Percentiles rank a stretch among this genome's conserved stretches.
phyloP scores from a whole-genome alignment of 805 yeast genomes.

The Komagataella mondaviorum region DNA sequence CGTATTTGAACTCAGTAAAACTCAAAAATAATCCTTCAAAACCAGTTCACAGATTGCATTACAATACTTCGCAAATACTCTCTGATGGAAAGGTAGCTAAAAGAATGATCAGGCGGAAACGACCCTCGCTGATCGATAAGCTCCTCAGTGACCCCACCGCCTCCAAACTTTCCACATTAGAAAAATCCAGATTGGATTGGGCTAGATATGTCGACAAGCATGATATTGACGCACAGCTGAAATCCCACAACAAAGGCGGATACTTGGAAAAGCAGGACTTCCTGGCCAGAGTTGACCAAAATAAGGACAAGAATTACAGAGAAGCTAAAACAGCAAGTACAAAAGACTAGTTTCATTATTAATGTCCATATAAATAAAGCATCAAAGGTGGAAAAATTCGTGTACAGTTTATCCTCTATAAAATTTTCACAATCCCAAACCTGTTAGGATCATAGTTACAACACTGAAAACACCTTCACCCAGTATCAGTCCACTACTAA shows the following conservation, averaged over 20 bases:
- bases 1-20: slow-evolving; percentile 48
- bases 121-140: slow-evolving; percentile 66
- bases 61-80: not conserved
- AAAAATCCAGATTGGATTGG: slow-evolving; percentile 91
- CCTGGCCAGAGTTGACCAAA: slow-evolving; percentile 57
- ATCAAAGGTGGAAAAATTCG: not conserved
- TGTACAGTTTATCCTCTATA: not conserved
- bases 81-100: not conserved
- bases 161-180: slow-evolving; percentile 79
- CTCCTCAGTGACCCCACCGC: slow-evolving; percentile 58
- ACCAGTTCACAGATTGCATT: not conserved
- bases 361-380: not conserved
- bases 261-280: slow-evolving; percentile 87
- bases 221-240: slow-evolving; percentile 74
- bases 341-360: not conserved
- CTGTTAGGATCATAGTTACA: slow-evolving; percentile 64
- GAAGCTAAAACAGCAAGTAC: slow-evolving; percentile 15
- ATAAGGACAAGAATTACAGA: slow-evolving; percentile 36
- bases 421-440: slow-evolving; percentile 50
- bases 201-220: slow-evolving; percentile 83
- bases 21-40: slow-evolving; percentile 11
- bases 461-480: slow-evolving; percentile 92
- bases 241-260: slow-evolving; percentile 75
- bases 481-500: slow-evolving; percentile 81
- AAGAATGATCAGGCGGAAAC: slow-evolving; percentile 35